Evolutionary conservation across 345 rosid genomes (phyloP).

Genomic region (Balakata baccata): DNA sequence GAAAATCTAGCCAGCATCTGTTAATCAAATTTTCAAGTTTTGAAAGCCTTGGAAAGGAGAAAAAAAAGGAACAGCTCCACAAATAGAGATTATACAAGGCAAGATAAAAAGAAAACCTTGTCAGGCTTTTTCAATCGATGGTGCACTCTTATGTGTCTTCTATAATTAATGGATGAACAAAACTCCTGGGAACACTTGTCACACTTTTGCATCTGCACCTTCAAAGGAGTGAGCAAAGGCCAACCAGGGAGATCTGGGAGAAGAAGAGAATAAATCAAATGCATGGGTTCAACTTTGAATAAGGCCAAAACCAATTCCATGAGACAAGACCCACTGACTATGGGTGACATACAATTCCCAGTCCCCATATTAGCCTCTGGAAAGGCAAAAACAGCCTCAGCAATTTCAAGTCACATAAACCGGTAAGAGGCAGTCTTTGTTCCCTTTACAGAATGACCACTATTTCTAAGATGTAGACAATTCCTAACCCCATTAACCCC

Average conservation of each 20-base stretch:
- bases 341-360: background rate
- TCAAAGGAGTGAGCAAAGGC: conserved; percentile 86
- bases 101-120: conserved; percentile 50
- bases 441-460: background rate
- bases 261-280: conserved; percentile 24
- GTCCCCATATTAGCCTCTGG: background rate
- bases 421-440: background rate
- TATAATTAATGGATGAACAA: conserved; percentile 75
- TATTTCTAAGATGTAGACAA: background rate
- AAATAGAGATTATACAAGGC: conserved; percentile 1
- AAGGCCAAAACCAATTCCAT: conserved; percentile 4
- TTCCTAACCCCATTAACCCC: background rate
- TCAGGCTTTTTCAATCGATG: conserved; percentile 77
- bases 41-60: background rate
- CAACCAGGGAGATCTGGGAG: conserved; percentile 67
- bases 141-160: conserved; percentile 87
- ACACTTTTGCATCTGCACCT: conserved; percentile 91
- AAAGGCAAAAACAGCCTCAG: conserved; percentile 8
- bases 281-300: conserved; percentile 7
- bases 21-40: conserved; percentile 2
- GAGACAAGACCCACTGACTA: conserved; percentile 12
- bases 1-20: background rate
- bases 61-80: background rate
- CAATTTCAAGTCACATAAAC: background rate
- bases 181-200: conserved; percentile 84